Evolutionary conservation across 2,329 filamentous ascomycete genomes (phyloP), one percentile per base, ranked within the genome.

Genomic region (Pseudogymnoascus sp.): DNA sequence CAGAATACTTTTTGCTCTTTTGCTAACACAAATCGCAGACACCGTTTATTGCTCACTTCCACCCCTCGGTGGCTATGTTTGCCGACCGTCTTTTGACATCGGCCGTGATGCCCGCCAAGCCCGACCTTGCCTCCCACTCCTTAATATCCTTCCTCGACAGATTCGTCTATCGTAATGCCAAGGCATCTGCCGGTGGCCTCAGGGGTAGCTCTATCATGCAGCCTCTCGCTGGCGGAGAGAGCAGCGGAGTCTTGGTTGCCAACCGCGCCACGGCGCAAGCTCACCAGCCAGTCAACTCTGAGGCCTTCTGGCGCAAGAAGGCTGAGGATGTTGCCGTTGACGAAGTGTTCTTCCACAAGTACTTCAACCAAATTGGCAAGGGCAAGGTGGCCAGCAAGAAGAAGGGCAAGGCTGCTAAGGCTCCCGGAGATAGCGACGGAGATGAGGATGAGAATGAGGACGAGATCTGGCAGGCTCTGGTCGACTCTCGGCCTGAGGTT

Each of bases 321-420:
- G 79, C 82, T n/a, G 86, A 90, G 64, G 86, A 97, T 59, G 87
- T 99, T 45, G 85, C 88, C 2, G 90, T 85, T 0, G 92, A 99
- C 65, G 94, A 99, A 71, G 89, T 91, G 37, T 99, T 99, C 82
- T 99, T 99, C 82, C 94, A 99, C 73, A 86, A 90, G 65, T 99
- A 99, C 82, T 99, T 99, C 75, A 86, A 83, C 62, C 82, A 86
- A 63, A 75, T 89, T 60, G 84, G 84, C 63, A 90, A 86, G 70
- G 75, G 77, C 9, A 81, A 78, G 56, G 79, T 78, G 64, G 74
- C 77, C 66, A 79, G 80, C 68, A 71, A 71, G 63, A 80, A 78
- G 67, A 79, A 79, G 67, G 82, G 81, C 74, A 80, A 82, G 71
- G 74, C 76, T 57, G 77, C 79, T 65, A 81, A 79, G 68, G 76